Evolutionary conservation across 176 grass and related monocot species (phyloP).

Genomic region (Neostapfia colusana): DNA sequence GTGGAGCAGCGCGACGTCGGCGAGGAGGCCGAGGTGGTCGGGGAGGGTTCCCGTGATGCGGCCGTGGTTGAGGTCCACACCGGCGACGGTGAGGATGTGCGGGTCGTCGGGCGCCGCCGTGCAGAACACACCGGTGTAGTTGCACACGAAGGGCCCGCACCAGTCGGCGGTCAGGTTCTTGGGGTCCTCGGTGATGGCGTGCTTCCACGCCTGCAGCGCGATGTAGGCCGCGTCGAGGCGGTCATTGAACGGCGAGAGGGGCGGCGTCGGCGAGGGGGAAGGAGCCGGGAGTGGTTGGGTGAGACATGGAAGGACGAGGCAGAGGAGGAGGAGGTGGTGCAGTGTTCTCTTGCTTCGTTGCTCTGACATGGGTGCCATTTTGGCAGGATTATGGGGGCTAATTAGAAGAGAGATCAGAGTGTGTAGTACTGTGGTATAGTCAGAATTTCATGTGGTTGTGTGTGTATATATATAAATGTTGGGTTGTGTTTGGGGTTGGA

Average conservation of each 20-base stretch:
- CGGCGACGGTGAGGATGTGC: slow-evolving; percentile 68
- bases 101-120: slow-evolving; percentile 66
- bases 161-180: slow-evolving; percentile 69
- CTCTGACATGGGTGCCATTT: slow-evolving; percentile 29
- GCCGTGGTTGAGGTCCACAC: slow-evolving; percentile 74
- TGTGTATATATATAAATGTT: slow-evolving; percentile 63
- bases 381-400: slow-evolving; percentile 20
- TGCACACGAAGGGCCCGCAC: slow-evolving; percentile 79
- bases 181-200: slow-evolving; percentile 68
- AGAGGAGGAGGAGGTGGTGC: slow-evolving; percentile 29
- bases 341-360: slow-evolving; percentile 34
- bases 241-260: slow-evolving; percentile 70
- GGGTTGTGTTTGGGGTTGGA: slow-evolving; percentile 27
- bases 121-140: slow-evolving; percentile 85
- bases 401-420: neutral
- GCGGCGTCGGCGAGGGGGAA: slow-evolving; percentile 46
- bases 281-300: slow-evolving; percentile 47
- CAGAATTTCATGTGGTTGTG: slow-evolving; percentile 29
- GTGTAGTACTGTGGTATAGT: slow-evolving; percentile 26
- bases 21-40: slow-evolving; percentile 65
- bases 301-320: slow-evolving; percentile 42
- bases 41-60: slow-evolving; percentile 48
- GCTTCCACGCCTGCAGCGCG: slow-evolving; percentile 81
- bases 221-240: slow-evolving; percentile 68
- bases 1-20: slow-evolving; percentile 68